Evolutionary conservation across 805 yeast genomes (phyloP).

Genomic region (Lachancea cidri): DNA sequence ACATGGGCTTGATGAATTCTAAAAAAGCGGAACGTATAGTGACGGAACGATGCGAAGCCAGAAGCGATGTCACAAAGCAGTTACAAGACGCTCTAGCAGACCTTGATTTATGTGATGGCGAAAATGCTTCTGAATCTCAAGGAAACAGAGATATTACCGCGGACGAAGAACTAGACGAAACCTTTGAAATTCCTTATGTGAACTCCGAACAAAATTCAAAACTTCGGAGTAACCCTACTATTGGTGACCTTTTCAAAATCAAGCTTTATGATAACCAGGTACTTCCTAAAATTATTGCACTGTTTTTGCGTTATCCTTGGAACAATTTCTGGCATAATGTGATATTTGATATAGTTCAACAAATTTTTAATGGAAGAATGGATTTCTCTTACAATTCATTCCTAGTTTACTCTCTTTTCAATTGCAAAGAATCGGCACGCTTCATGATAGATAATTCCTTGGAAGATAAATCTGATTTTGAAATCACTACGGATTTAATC

Average conservation of each 20-base stretch:
- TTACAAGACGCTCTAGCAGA: slow-evolving; percentile 33
- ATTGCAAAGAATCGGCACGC: slow-evolving; percentile 15
- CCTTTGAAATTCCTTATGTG: slow-evolving; percentile 33
- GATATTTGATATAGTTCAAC: slow-evolving; percentile 94
- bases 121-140: slow-evolving; percentile 5
- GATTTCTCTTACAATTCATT: slow-evolving; percentile 82
- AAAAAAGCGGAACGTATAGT: slow-evolving; percentile 65
- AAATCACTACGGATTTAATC: slow-evolving; percentile 51
- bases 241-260: slow-evolving; percentile 85
- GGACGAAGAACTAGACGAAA: slow-evolving; percentile 32
- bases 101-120: slow-evolving; percentile 15
- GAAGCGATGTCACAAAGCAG: slow-evolving; percentile 46
- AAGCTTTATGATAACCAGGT: slow-evolving; percentile 71
- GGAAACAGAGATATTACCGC: slow-evolving; percentile 9
- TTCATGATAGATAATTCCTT: slow-evolving; percentile 11
- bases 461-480: slow-evolving; percentile 46
- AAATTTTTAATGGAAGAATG: slow-evolving; percentile 81
- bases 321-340: slow-evolving; percentile 96
- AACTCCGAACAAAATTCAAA: slow-evolving; percentile 36
- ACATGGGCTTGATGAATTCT: slow-evolving; percentile 87
- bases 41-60: slow-evolving; percentile 59
- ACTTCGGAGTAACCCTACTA: slow-evolving; percentile 56
- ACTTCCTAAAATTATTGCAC: slow-evolving; percentile 58
- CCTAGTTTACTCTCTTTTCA: slow-evolving; percentile 41
- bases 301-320: slow-evolving; percentile 90